These are phyloP conservation scores for Candolleomyces eurysporus DNA, from an alignment of 768 basidiomycete species.

Conservation along the genomic window DNA sequence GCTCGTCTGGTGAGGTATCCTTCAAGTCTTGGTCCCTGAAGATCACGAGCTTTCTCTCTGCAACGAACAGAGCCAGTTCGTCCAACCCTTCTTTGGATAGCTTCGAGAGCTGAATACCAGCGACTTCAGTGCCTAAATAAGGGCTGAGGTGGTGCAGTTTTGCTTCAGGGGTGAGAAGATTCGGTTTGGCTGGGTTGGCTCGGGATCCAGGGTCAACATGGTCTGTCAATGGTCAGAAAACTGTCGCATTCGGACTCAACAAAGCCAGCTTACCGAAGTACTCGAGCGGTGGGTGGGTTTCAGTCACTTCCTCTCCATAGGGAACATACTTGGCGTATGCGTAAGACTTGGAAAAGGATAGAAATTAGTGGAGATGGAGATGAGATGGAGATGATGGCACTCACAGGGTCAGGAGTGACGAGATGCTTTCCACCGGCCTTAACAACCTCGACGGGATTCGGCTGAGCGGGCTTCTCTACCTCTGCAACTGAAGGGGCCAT, in stretches of 20 bases:
- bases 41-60: conserved; percentile 51
- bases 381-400: no score
- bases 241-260: neutral
- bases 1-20: conserved; percentile 48
- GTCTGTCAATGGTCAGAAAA: neutral
- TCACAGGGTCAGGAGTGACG: no score
- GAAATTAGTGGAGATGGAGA: no score
- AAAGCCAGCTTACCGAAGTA: neutral
- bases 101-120: conserved; percentile 52
- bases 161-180: conserved; percentile 42
- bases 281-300: neutral
- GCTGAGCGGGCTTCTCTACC: no score
- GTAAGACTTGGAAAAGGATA: neutral
- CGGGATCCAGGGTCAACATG: conserved; percentile 29
- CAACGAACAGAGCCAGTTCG: conserved; percentile 50
- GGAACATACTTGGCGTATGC: neutral
- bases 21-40: conserved; percentile 65
- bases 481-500: no score
- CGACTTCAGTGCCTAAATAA: conserved; percentile 50
- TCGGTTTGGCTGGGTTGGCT: conserved; percentile 53
- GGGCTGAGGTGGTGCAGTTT: conserved; percentile 42
- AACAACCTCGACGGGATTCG: no score
- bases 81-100: conserved; percentile 51
- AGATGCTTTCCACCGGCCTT: no score
- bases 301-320: conserved; percentile 4